Evolutionary conservation across 495 filamentous ascomycete species (phyloP).

Genomic region (Xylaria venustula): DNA sequence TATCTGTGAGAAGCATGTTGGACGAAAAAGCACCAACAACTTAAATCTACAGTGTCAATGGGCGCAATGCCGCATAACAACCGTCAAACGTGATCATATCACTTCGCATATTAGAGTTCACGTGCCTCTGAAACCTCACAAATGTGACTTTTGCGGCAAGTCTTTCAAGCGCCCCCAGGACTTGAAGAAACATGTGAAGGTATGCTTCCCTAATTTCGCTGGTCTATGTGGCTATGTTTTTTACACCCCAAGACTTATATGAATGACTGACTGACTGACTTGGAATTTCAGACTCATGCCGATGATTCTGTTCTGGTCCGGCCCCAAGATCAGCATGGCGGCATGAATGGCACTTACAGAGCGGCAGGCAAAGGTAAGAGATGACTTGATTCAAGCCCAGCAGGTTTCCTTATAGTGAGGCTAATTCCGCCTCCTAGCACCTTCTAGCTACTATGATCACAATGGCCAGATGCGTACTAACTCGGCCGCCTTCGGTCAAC

Average conservation of each 20-base stretch:
- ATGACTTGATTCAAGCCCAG: conserved; percentile 16
- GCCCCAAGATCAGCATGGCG: conserved; percentile 65
- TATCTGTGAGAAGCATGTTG: conserved; percentile 97
- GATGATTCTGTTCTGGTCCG: conserved; percentile 90
- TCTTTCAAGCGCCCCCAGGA: conserved; percentile 99
- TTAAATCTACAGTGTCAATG: conserved; percentile 96
- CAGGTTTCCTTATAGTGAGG: conserved; percentile 31
- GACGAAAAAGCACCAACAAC: conserved; percentile 98
- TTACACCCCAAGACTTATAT: no score
- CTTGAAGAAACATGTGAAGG: conserved; percentile 98
- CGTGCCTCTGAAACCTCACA: conserved; percentile 96
- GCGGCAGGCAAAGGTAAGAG: conserved; percentile 56
- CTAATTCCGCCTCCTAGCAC: conserved; percentile 50
- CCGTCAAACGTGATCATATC: conserved; percentile 99
- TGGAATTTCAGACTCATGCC: conserved; percentile 69
- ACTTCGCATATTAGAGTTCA: conserved; percentile 99
- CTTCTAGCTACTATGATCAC: conserved; percentile 57
- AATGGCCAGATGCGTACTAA: conserved; percentile 58
- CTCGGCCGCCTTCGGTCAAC: conserved; percentile 50
- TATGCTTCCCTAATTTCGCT: conserved; percentile 31
- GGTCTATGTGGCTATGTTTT: no score
- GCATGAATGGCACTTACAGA: conserved; percentile 58
- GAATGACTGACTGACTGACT: neutral
- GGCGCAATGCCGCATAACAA: conserved; percentile 93
- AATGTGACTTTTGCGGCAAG: conserved; percentile 98